Conservation (phyloP, 2,329 filamentous ascomycete species). For the Cytospora piceae region DNA sequence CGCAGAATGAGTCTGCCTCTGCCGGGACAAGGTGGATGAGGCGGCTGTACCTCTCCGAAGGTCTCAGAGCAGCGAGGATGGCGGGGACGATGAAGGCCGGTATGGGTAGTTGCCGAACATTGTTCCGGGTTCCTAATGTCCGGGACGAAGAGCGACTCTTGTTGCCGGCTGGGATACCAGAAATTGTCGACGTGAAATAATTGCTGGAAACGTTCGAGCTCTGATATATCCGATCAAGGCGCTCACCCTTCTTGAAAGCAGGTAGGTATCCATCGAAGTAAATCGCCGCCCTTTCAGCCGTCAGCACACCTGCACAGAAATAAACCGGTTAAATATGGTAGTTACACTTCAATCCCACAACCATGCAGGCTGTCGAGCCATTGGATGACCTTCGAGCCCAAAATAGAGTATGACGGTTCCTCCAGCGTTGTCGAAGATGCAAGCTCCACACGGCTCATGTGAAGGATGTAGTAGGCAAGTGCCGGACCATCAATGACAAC, state of each 20-base stretch:
- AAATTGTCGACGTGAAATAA: slow-evolving; percentile 45
- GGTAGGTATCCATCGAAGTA: slow-evolving; percentile 89
- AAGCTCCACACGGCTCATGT: slow-evolving; percentile 27
- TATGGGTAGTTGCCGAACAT: slow-evolving; percentile 37
- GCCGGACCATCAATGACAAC: slow-evolving; percentile 37
- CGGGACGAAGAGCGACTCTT: slow-evolving; percentile 16
- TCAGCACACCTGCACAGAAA: slow-evolving; percentile 27
- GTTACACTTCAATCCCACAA: slow-evolving; percentile 29
- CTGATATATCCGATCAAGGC: slow-evolving; percentile 63
- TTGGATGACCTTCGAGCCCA: slow-evolving; percentile 31
- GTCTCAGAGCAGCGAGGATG: slow-evolving; percentile 70
- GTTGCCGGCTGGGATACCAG: slow-evolving; percentile 34
- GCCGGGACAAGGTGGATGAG: slow-evolving; percentile 69
- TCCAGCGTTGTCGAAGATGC: slow-evolving; percentile 29
- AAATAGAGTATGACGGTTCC: slow-evolving; percentile 31
- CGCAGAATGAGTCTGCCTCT: slow-evolving; percentile 85
- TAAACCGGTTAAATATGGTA: slow-evolving; percentile 2
- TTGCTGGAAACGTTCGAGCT: slow-evolving; percentile 60
- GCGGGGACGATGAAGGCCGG: slow-evolving; percentile 77
- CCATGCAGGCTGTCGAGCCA: slow-evolving; percentile 34
- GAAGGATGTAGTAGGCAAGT: slow-evolving; percentile 35
- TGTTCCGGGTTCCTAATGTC: neutral
- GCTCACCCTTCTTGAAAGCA: slow-evolving; percentile 61
- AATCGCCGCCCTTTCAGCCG: slow-evolving; percentile 61
- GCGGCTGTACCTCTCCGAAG: slow-evolving; percentile 45